These are phyloP conservation scores for Aspergillus haitiensis DNA, from an alignment of 495 filamentous ascomycete genomes.

Conservation along the genomic window DNA sequence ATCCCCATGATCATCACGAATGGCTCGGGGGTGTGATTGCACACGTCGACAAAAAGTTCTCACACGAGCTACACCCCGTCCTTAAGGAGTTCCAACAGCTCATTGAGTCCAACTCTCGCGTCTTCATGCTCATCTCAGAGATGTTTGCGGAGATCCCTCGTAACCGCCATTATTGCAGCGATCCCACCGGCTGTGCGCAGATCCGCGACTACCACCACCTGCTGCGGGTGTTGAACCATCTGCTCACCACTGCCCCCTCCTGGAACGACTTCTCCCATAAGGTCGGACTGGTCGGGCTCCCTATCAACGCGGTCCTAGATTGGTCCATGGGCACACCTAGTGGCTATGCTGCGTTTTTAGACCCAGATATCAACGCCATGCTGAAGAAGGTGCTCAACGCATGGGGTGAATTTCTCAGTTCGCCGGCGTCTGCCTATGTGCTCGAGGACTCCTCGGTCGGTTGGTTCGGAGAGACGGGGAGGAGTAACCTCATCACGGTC, in stretches of 20 bases:
- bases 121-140: slow-evolving; percentile 39
- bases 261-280: slow-evolving; percentile 55
- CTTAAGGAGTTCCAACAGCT: slow-evolving; percentile 45
- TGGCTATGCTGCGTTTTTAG: slow-evolving; percentile 65
- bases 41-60: slow-evolving; percentile 28
- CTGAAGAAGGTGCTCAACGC: slow-evolving; percentile 67
- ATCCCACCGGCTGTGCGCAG: slow-evolving; percentile 60
- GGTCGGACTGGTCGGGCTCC: slow-evolving; percentile 65
- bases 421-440: slow-evolving; percentile 58
- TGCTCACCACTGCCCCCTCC: slow-evolving; percentile 60
- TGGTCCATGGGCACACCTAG: slow-evolving; percentile 71
- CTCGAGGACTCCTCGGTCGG: slow-evolving; percentile 50
- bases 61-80: slow-evolving; percentile 35
- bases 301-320: slow-evolving; percentile 67
- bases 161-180: slow-evolving; percentile 53
- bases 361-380: slow-evolving; percentile 65
- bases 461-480: slow-evolving; percentile 59
- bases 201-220: slow-evolving; percentile 66
- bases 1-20: slow-evolving; percentile 32
- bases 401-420: slow-evolving; percentile 62
- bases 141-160: slow-evolving; percentile 71
- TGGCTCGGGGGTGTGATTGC: slow-evolving; percentile 40
- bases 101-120: slow-evolving; percentile 45
- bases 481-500: slow-evolving; percentile 35
- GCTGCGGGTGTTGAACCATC: slow-evolving; percentile 62